A percentile compares a stretch with the other conserved stretches of the same genome.
Conservation (phyloP, 164 flowering plant species). For the Vitis cinerea region DNA sequence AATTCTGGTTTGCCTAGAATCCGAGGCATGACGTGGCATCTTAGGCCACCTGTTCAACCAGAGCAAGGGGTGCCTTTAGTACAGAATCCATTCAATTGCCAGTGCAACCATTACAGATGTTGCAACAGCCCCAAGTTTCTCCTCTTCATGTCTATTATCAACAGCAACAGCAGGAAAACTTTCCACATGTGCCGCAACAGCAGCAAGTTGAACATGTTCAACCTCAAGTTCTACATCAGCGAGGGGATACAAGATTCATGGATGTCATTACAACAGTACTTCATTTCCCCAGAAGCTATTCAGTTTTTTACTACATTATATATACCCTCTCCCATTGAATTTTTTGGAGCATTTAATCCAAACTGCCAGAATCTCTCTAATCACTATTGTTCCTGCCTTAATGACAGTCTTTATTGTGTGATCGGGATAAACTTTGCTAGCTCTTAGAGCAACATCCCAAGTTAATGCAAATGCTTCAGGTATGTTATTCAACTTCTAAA, state of each 20-base stretch:
- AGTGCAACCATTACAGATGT: slow-evolving; percentile 51
- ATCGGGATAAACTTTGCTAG: slow-evolving; percentile 89
- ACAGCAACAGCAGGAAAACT: slow-evolving; percentile 51
- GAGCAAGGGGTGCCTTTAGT: slow-evolving; percentile 56
- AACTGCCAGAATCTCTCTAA: slow-evolving; percentile 2
- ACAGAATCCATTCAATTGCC: slow-evolving; percentile 62
- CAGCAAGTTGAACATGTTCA: slow-evolving; percentile 45
- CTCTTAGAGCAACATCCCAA: slow-evolving; percentile 94
- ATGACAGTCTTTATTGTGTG: slow-evolving; percentile 83
- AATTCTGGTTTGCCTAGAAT: no score
- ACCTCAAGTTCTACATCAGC: slow-evolving; percentile 37
- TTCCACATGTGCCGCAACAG: slow-evolving; percentile 39
- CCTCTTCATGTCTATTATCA: slow-evolving; percentile 58
- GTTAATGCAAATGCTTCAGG: slow-evolving; percentile 99
- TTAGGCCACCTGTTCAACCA: slow-evolving; percentile 58
- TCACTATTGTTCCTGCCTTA: slow-evolving; percentile 2
- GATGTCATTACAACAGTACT: slow-evolving; percentile 69
- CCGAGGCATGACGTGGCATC: slow-evolving; percentile 22
- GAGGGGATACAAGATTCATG: slow-evolving; percentile 57
- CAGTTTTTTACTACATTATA: slow-evolving; percentile 44
- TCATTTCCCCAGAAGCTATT: slow-evolving; percentile 90
- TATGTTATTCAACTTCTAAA: background rate
- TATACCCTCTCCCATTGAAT: background rate
- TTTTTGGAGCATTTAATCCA: background rate
- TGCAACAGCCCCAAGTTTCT: slow-evolving; percentile 68